Conservation (phyloP, 352 stramenopile species). For the Thalassiosira livingstoniorum region DNA sequence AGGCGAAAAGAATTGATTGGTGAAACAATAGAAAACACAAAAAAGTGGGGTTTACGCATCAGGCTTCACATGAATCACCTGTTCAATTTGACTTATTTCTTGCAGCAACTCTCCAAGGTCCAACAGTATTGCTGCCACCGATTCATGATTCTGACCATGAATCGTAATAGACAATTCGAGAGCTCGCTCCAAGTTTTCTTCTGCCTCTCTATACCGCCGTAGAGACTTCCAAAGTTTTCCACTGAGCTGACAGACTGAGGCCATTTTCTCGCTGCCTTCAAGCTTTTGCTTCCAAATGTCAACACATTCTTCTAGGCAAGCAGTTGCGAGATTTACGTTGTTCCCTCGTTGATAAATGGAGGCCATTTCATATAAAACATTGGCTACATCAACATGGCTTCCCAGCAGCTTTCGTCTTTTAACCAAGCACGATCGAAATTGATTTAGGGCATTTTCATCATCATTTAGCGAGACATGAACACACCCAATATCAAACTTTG, state of each 20-base stretch:
- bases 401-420: conserved; percentile 53
- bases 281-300: conserved; percentile 64
- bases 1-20: neutral
- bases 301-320: conserved; percentile 58
- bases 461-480: conserved; percentile 43
- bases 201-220: conserved; percentile 41
- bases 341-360: conserved; percentile 39
- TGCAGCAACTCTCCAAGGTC: conserved; percentile 64
- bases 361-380: conserved; percentile 65
- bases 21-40: neutral
- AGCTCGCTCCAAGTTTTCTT: conserved; percentile 59
- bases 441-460: conserved; percentile 36
- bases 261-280: conserved; percentile 57
- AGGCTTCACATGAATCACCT: too few relatives aligned
- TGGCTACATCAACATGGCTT: conserved; percentile 63
- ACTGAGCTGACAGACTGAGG: conserved; percentile 51
- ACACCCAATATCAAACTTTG: conserved; percentile 67
- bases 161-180: conserved; percentile 56
- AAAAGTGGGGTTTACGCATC: too few relatives aligned
- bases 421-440: conserved; percentile 54
- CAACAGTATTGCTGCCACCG: conserved; percentile 54
- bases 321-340: conserved; percentile 31
- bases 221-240: conserved; percentile 64
- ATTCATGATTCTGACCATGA: conserved; percentile 53
- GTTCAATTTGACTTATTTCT: conserved; percentile 58